A percentile compares a stretch with the other conserved stretches of the same genome.
These are phyloP conservation scores for Ceratocystis harringtonii DNA, from an alignment of 2,329 filamentous ascomycete genomes.

Conservation along the genomic window DNA sequence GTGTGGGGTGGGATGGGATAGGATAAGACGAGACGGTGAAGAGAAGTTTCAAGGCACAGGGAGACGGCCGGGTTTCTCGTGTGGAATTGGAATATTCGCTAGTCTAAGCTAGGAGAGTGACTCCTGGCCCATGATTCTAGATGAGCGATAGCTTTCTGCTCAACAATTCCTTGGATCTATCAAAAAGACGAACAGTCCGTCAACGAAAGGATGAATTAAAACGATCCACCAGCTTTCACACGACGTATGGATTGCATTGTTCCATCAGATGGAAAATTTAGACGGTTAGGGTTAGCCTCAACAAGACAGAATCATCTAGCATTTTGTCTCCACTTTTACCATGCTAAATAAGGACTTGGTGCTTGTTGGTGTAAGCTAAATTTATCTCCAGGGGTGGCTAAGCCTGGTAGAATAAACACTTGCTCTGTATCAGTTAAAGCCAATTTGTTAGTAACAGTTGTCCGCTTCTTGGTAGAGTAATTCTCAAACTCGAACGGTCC, in stretches of 20 bases:
- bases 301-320: neutral
- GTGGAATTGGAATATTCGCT: too few species aligned
- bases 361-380: neutral
- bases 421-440: neutral
- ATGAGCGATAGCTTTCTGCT: too few species aligned
- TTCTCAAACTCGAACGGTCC: too few species aligned
- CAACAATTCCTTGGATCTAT: too few species aligned
- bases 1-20: neutral
- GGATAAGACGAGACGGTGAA: neutral
- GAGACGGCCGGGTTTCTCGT: neutral
- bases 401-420: neutral
- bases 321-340: neutral
- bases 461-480: neutral
- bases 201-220: too few species aligned
- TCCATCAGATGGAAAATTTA: too few species aligned
- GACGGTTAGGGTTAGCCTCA: neutral
- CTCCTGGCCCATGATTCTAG: too few species aligned
- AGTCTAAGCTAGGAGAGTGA: too few species aligned
- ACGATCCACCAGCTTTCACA: too few species aligned
- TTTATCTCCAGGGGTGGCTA: neutral
- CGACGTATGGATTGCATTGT: too few species aligned
- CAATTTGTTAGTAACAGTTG: slow-evolving; percentile 3
- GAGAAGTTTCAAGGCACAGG: neutral
- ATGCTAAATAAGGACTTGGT: neutral
- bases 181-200: too few species aligned